Evolutionary conservation across 2,329 filamentous ascomycete species (phyloP).

Genomic region (Clonostachys chloroleuca): DNA sequence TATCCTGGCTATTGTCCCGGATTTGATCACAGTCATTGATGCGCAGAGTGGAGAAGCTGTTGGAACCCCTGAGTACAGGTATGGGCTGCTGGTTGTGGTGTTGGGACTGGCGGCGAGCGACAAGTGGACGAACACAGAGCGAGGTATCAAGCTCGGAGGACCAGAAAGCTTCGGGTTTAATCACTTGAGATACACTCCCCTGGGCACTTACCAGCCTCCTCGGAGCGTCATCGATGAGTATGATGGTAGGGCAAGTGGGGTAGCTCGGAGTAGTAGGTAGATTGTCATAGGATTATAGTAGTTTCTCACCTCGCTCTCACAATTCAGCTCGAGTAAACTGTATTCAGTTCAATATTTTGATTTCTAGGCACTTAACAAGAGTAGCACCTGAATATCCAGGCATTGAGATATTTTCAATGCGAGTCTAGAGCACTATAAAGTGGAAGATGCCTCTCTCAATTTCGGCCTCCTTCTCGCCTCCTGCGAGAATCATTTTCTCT

Average conservation of each 20-base stretch:
- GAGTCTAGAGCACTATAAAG: too few relatives aligned
- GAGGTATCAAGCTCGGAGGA: constrained; percentile 44
- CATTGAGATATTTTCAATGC: too few relatives aligned
- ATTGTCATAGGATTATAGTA: too few relatives aligned
- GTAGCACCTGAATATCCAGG: too few relatives aligned
- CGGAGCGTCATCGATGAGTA: constrained; percentile 49
- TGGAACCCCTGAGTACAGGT: constrained; percentile 52
- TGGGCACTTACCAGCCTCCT: constrained; percentile 44
- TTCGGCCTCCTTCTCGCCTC: too few relatives aligned
- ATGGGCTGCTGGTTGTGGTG: constrained; percentile 45
- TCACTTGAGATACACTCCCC: constrained; percentile 39
- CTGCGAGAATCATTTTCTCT: too few relatives aligned
- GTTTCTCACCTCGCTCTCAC: too few relatives aligned
- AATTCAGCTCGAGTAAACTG: too few relatives aligned
- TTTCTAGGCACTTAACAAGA: too few relatives aligned
- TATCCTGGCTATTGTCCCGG: constrained; percentile 49
- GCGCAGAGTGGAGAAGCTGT: constrained; percentile 51
- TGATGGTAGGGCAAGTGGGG: background rate
- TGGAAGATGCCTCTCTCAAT: too few relatives aligned
- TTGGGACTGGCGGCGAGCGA: constrained; percentile 39
- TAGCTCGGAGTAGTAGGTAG: too few relatives aligned
- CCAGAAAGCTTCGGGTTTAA: constrained; percentile 42
- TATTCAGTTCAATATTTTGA: too few relatives aligned
- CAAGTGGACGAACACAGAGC: constrained; percentile 34
- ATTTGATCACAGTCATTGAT: constrained; percentile 51